Base-by-base conservation (phyloP, 257 asterid species). In the Eucommia ulmoides region DNA sequence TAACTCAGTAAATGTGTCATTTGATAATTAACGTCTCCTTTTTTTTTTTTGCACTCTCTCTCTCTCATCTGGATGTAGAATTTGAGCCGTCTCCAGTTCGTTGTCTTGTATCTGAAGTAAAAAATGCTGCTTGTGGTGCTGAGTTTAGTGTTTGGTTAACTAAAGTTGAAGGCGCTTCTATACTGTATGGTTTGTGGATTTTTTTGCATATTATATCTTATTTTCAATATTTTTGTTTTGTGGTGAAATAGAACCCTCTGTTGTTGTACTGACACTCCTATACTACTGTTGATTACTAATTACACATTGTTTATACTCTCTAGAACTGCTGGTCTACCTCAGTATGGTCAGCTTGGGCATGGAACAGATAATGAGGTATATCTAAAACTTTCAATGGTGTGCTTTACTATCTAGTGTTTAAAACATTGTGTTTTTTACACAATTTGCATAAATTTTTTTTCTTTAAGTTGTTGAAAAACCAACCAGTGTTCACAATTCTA, bases 281-380 rank as follows among this genome's bases (percentile, higher is more conserved):
- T 35, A 59, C 44, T 51, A 22, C 64, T 54, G 49, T 29, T 19
- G 52, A 52, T 29, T 54, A 54, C 52, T 58, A 74, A 62, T 65
- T 60, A 22, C 45, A 15, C 23, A 50, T 7, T 52, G 41, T 69
- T 70, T 51, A 53, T 45, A 33, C 54, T 58, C 68, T 51, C 53
- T 38, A 84, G 98, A 62, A 86, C 95, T 67, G 96, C 89, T 72
- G 98, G 98, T 68, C 88, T 80, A 62, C 98, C 98, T 41, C 96
- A 86, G 59, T 91, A 79, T 63, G 96, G 98, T 58, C 98, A 91
- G 73, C 93, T 91, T 60, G 98, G 98, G 45, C 98, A 91, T 71
- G 93, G 84, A 41, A 67, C 98, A 10, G 83, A 83, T 74, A 91
- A 86, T 49, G 98, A 91, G 95, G 98, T 91, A 73, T 24, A 61